Base-by-base conservation (phyloP, 441 rosid genomes). In the Pelargonium cotyledonis region DNA sequence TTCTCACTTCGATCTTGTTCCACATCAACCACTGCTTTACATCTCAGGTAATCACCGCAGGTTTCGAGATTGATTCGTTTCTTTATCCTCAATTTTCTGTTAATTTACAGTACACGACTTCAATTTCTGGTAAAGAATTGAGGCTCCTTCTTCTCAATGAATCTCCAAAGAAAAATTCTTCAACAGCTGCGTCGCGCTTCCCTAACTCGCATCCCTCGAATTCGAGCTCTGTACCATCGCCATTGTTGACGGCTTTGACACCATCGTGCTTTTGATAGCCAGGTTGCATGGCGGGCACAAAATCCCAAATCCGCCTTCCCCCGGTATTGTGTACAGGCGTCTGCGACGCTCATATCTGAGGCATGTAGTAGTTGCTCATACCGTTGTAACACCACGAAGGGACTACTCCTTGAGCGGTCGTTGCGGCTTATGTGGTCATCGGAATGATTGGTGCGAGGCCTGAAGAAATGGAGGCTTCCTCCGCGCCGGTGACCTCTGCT, bases 381-480 rank as follows among this genome's bases (percentile, higher is more conserved):
- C 55, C n/a, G 55, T n/a, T 12, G 55, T 49, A 49, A 2, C 85
- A 85, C 92, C 87, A 83, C n/a, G 86, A 58, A 49, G 88, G 90
- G 55, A 89, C 69, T 38, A 84, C 26, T 26, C 83, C 87, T 47
- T 76, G 86, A 31, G 81, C 31, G 19, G 70, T 29, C 35, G 35
- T 29, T 29, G 35, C 35, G 35, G 68, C 77, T 65, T 68, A 62
- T 23, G 65, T 65, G 4, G 81, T 63, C 47, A 66, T 46, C 15
- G 80, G 72, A 26, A 82, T 62, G 55, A 86, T 80, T 2, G 91
- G 87, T 5, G 96, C 96, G n/a, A 86, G 77, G 67, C 93, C 96
- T 10, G 88, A 83, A 66, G 85, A 69, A 19, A 78, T 72, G 14
- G 85, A 79, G 65, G 64, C 78, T 43, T 70, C 75, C 65, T 40